Base-by-base conservation (phyloP, 2,329 filamentous ascomycete species). In the Falciphora oryzae region DNA sequence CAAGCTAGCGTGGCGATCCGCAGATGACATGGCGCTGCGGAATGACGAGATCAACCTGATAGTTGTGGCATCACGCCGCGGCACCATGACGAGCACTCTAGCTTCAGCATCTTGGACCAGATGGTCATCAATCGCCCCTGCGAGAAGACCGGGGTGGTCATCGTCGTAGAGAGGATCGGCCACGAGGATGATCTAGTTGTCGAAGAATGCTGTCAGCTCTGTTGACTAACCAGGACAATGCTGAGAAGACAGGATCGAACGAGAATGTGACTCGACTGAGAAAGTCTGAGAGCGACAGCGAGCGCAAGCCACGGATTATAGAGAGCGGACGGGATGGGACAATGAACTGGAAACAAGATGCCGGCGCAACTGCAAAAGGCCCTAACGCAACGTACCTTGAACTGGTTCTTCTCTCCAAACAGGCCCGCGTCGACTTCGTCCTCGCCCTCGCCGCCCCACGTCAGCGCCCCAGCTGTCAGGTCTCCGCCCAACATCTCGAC, bases 121-220 rank as follows among this genome's bases (percentile, higher is more conserved):
- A 76, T 93, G 92, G 56, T 83, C 77, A 13, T 81, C 76, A 59
- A 98, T 87, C 18, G 91, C 88, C 18, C 86, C 80, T 0, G 88
- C 87, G 28, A 98, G 83, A 71, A 95, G 85, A 3, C 75, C 77
- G 0, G 94, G 92, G 72, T 98, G 95, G 4, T 90, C 84, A 61
- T 93, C 84, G 59, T 93, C 92, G 76, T 98, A 98, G 27, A 99
- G 79, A 0, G 92, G 85, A 75, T 99, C 95, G 3, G 94, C 92
- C 2, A 87, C 92, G 3, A 99, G 81, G 58, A 98, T 86, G 64
- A 97, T 78, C 80, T 89, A 74, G 64, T 50, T 28, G 32, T 50
- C n/a, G 4, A 6, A 25, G n/a, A 11, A 50, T 16, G 32, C 7
- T 5, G 44, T 53, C 44, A 53, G 44, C 22, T 11, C 44, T 53